Evolutionary conservation across 192 early-diverging fungal genomes (phyloP), one percentile per base, ranked within the genome.

Genomic region (Nowakowskiella sp.): DNA sequence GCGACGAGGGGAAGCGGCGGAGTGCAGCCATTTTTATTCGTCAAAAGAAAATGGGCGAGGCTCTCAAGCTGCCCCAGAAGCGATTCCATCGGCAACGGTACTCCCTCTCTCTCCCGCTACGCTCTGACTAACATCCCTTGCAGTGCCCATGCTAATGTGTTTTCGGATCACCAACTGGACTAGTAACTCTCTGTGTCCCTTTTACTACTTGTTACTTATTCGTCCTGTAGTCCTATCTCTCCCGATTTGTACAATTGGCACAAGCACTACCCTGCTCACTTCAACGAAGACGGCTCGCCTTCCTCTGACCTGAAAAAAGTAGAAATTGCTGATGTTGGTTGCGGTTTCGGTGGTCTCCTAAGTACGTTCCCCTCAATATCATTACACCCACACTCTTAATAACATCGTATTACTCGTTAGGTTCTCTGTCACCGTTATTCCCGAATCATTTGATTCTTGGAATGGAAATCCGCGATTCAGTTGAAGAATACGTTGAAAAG

Each of bases 401-500:
- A n/a, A n/a, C 46, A 25, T 6, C 19, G 46, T 16, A 7, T 51
- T 4, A n/a, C 21, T 30, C 10, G 6, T 1, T 44, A 64, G 63
- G 72, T 16, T 86, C 86, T 3, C 71, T 99, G 51, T 81, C 92
- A 0, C 89, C 94, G 2, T 67, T 97, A 21, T 99, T 83, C 60
- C 97, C 97, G 0, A 81, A 84, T 28, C 92, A 79, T 8, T 71
- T 99, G 26, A 94, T 97, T 80, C 61, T 99, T 23, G 97, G 94
- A 46, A 97, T 99, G 94, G 97, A 99, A 73, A 99, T 99, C 61
- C 85, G 97, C 26, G 79, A 82, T 39, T 93, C 96, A 61, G 90
- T 99, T 13, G 80, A 91, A 59, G 85, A 90, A 47, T 99, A 94
- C 60, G 90, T 99, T 3, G 73, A 85, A 57, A 71, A 86, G 60